Evolutionary conservation across 2,329 filamentous ascomycete species (phyloP).

Genomic region (Curvularia spicifera): DNA sequence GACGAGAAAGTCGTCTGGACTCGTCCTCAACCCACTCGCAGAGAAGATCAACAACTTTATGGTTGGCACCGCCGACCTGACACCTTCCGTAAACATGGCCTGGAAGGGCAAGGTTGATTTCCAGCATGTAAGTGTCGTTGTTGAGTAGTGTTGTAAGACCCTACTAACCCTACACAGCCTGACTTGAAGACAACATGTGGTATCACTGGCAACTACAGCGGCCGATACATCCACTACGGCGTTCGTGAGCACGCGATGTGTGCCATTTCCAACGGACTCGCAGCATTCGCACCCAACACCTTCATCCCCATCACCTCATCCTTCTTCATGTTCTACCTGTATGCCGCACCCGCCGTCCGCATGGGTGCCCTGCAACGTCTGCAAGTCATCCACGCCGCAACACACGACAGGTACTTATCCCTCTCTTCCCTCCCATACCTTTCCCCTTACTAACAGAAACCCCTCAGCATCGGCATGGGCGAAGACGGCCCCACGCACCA

Average conservation of each 20-base stretch:
- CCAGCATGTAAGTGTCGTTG: constrained; percentile 40
- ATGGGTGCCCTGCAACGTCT: constrained; percentile 66
- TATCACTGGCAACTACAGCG: constrained; percentile 61
- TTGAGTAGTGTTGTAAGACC: rapidly evolving
- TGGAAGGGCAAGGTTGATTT: constrained; percentile 55
- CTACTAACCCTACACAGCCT: constrained; percentile 28
- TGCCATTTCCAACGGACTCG: constrained; percentile 60
- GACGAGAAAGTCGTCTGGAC: constrained; percentile 54
- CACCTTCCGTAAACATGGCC: constrained; percentile 59
- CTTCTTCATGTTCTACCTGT: constrained; percentile 70
- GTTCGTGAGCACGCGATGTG: constrained; percentile 49
- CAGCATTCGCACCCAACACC: constrained; percentile 54
- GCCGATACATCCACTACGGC: constrained; percentile 58
- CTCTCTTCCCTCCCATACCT: not conserved
- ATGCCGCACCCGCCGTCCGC: constrained; percentile 64
- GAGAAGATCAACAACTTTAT: constrained; percentile 65
- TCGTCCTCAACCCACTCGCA: constrained; percentile 11
- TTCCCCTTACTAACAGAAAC: not conserved
- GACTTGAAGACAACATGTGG: constrained; percentile 49
- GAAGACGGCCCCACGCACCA: constrained; percentile 69
- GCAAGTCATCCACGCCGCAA: constrained; percentile 65
- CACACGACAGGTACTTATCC: constrained; percentile 56
- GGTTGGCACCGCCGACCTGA: constrained; percentile 68
- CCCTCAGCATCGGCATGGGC: constrained; percentile 54
- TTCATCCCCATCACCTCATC: constrained; percentile 63